Conservation (phyloP, 371 early-diverging fungal species). For the Dichotomocladium elegans region DNA sequence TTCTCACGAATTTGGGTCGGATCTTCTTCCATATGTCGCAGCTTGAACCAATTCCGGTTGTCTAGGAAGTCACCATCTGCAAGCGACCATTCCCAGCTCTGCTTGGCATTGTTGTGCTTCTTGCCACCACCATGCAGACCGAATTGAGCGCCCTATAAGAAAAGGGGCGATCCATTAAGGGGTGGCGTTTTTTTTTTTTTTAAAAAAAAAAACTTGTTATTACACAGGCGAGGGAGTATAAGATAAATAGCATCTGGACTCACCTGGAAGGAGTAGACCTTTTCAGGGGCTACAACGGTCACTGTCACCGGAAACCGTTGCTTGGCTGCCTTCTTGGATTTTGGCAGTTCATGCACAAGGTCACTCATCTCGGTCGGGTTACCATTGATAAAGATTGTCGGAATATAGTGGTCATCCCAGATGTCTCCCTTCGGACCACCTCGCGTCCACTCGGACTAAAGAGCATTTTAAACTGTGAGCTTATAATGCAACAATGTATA, state of each 20-base stretch:
- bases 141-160: conserved; percentile 24
- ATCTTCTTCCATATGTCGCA: conserved; percentile 57
- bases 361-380: conserved; percentile 21
- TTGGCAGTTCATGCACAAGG: conserved; percentile 19
- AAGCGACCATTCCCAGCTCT: conserved; percentile 48
- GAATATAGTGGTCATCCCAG: conserved; percentile 53
- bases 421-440: conserved; percentile 31
- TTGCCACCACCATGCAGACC: conserved; percentile 54
- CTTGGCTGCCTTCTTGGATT: conserved; percentile 18
- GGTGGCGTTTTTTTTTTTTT: no score
- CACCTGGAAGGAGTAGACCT: conserved; percentile 35
- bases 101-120: conserved; percentile 52
- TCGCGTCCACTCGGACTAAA: conserved; percentile 28
- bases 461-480: no score
- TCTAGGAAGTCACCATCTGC: conserved; percentile 26
- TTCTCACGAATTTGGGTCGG: conserved; percentile 63
- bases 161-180: no score
- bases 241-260: background rate
- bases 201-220: no score
- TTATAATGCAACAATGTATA: no score
- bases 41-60: conserved; percentile 49
- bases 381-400: conserved; percentile 44
- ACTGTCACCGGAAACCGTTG: conserved; percentile 24
- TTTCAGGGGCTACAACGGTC: conserved; percentile 42
- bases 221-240: no score